Base-by-base conservation (phyloP, 441 rosid species). In the Jatropha podagrica region DNA sequence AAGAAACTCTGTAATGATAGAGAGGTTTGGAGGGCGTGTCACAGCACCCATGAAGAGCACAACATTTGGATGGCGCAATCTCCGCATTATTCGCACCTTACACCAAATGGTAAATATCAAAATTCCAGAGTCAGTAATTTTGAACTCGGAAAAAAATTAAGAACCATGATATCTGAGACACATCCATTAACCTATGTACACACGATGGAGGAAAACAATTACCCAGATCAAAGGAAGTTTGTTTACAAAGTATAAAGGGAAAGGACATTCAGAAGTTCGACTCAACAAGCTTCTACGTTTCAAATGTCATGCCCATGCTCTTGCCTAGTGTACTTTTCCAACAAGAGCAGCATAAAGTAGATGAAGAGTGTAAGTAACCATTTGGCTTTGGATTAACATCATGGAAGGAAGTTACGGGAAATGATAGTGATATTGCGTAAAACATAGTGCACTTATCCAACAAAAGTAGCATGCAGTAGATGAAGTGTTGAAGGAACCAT, bases 11-110 rank as follows among this genome's bases (percentile, higher is more conserved):
- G 97, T 81, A 76, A 96, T 92, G 76, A 96, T 96, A 71, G 99
- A 96, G 70, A 96, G 95, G 81, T 90, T 85, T 26, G 96, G 99
- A 81, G 99, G 99, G 69, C 99, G 99, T 59, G 99, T 96, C 74
- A 96, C 95, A 73, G 99, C 99, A 72, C 99, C 99, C 88, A 92
- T 89, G 76, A 96, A 96, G 80, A 90, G 96, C 78, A 96, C 97
- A 72, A 96, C 94, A 82, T 96, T 96, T 81, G 98, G 98, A 89
- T 96, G 98, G 41, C 98, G 97, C 80, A 94, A 83, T 89, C 98
- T 94, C 42, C 93, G 91, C 99, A 96, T 96, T 81, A 96, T 96
- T 69, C 93, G 96, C 74, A 96, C 97, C 99, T 96, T 76, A 69
- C 68, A 78, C 63, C 49, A 78, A 58, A 80, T 63, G 61, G 49